Evolutionary conservation across 2,329 filamentous ascomycete genomes (phyloP).

Genomic region (Botrytis aclada): DNA sequence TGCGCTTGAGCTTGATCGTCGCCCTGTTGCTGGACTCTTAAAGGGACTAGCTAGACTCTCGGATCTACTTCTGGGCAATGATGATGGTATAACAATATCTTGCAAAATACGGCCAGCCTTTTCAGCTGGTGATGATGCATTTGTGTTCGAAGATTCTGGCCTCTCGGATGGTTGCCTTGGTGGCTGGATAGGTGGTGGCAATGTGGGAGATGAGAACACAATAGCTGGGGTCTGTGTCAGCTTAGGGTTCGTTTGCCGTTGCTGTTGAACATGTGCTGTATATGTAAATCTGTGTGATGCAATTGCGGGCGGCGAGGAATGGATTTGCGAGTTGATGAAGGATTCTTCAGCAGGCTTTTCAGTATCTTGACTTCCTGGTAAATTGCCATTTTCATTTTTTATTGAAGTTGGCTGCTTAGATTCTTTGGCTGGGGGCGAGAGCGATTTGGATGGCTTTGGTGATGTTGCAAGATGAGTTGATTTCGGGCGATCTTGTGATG

Average conservation of each 20-base stretch:
- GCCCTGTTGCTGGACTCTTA: slow-evolving; percentile 34
- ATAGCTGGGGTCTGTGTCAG: slow-evolving; percentile 36
- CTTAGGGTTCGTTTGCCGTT: slow-evolving; percentile 29
- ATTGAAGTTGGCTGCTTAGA: slow-evolving; percentile 1
- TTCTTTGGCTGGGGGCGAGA: slow-evolving; percentile 29
- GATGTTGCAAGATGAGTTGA: slow-evolving; percentile 24
- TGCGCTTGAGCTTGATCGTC: slow-evolving; percentile 29
- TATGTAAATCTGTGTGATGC: slow-evolving; percentile 34
- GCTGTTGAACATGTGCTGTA: slow-evolving; percentile 33
- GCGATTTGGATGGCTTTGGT: slow-evolving; percentile 36
- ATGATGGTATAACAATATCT: slow-evolving; percentile 35
- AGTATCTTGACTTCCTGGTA: background rate
- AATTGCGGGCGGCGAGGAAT: slow-evolving; percentile 36
- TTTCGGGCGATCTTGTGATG: slow-evolving; percentile 5
- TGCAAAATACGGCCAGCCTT: slow-evolving; percentile 38
- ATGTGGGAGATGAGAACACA: slow-evolving; percentile 37
- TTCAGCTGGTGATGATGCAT: slow-evolving; percentile 33
- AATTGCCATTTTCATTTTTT: background rate
- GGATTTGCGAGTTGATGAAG: slow-evolving; percentile 30
- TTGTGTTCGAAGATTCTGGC: slow-evolving; percentile 11
- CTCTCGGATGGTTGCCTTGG: slow-evolving; percentile 21
- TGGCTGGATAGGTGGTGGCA: slow-evolving; percentile 33
- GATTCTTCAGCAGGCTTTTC: slow-evolving; percentile 22
- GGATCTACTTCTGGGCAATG: slow-evolving; percentile 35
- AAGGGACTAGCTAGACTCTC: slow-evolving; percentile 38